phyloP scores from a whole-genome alignment of 495 filamentous ascomycete species.

The Corynascus novoguineensis region DNA sequence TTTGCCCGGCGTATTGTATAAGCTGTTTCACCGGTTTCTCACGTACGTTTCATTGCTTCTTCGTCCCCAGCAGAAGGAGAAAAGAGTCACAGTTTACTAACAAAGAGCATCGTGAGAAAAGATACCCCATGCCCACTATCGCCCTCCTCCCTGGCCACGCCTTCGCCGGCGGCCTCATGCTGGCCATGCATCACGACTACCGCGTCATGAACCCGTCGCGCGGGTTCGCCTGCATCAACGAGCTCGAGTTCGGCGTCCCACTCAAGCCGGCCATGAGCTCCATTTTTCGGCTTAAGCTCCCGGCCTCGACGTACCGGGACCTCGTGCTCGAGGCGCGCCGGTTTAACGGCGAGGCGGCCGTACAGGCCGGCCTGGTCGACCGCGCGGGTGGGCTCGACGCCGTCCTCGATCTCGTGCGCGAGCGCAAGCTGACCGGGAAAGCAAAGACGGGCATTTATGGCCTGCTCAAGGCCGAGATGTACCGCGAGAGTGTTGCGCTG shows the following conservation, averaged over 20 bases:
- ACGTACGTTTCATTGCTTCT: constrained; percentile 32
- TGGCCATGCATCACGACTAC: constrained; percentile 82
- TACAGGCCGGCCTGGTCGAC: constrained; percentile 64
- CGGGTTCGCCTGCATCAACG: constrained; percentile 72
- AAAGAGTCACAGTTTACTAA: not conserved
- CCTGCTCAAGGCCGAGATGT: constrained; percentile 67
- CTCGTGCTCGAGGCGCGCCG: constrained; percentile 66
- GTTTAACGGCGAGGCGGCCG: constrained; percentile 53
- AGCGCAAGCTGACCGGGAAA: constrained; percentile 54
- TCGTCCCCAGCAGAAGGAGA: not conserved
- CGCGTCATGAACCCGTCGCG: constrained; percentile 61
- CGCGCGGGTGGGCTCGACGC: constrained; percentile 58
- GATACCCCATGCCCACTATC: constrained; percentile 72
- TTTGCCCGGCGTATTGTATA: constrained; percentile 51
- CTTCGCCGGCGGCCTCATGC: constrained; percentile 74
- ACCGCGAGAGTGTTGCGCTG: constrained; percentile 51
- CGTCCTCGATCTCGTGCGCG: constrained; percentile 48
- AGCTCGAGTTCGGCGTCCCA: constrained; percentile 69
- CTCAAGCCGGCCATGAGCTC: constrained; percentile 63
- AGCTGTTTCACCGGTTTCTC: constrained; percentile 53
- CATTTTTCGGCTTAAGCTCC: constrained; percentile 67
- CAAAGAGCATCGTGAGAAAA: constrained; percentile 38
- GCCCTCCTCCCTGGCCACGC: constrained; percentile 74
- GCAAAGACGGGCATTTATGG: constrained; percentile 59
- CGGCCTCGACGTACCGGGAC: constrained; percentile 50